Base-by-base conservation (phyloP, 805 yeast species). In the Yamadazyma sp. region DNA sequence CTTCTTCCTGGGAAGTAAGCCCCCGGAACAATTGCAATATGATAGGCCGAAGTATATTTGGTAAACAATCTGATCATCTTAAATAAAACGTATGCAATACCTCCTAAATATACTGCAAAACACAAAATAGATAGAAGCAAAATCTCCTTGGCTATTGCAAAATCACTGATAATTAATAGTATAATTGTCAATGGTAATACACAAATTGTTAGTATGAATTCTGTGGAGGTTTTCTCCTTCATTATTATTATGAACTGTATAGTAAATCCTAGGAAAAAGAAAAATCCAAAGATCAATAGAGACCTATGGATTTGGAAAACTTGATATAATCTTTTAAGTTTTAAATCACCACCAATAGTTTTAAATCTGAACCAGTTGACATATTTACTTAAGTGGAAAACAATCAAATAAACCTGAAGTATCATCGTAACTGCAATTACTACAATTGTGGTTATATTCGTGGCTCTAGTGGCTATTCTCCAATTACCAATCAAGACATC, bases 241-340 rank as follows among this genome's bases (percentile, higher is more conserved):
- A 73, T 67, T 25, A 72, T 68, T 27, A 70, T 73, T 16, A 68
- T 49, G 43, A 70, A 73, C 45, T 73, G 78, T 19, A 72, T 56
- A 2, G 76, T 69, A 51, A 72, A 72, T 2, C 73, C 77, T 16
- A 71, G 48, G 40, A 73, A 72, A 54, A 70, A 73, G 58, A 70
- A 73, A 27, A 50, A 50, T 25, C 47, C 52, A 38, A 54, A 49
- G 9, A 53, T 45, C 30, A 54, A 39, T 7, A 52, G 38, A 9
- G 50, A 35, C 13, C 57, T 48, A 50, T 69, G 72, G 34, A 72
- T 48, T 39, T 69, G 73, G 49, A 66, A 66, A 6, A 52, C 27
- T 13, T 48, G 46, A 43, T 64, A 69, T 44, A 68, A 51, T 6
- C 56, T 49, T 41, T 61, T 58, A 47, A 69, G 56, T 13, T 48